Evolutionary conservation across 2,329 filamentous ascomycete genomes (phyloP).

Genomic region (Amylocarpus encephaloides): DNA sequence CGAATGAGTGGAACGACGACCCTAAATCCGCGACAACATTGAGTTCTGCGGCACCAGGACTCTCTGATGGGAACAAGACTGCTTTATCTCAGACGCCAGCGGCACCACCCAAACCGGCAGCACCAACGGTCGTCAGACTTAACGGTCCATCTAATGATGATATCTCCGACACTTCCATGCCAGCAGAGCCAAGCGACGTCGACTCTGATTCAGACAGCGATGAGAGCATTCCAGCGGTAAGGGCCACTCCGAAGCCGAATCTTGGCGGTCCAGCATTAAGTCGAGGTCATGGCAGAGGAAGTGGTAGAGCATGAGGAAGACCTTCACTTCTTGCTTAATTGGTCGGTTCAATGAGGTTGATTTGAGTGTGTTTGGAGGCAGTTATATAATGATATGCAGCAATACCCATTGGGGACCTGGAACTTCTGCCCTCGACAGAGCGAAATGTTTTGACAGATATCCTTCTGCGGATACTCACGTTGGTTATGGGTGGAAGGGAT

Average conservation of each 20-base stretch:
- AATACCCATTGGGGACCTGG: no score
- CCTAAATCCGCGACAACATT: not conserved
- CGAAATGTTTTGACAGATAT: no score
- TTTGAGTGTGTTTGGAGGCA: no score
- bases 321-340: not conserved
- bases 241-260: conserved; percentile 1
- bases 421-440: no score
- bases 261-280: not conserved
- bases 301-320: conserved; percentile 5
- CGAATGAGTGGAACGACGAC: conserved; percentile 1
- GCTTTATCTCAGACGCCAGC: not conserved
- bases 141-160: conserved; percentile 11
- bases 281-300: not conserved
- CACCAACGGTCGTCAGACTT: conserved; percentile 26
- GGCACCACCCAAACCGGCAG: not conserved
- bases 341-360: not conserved
- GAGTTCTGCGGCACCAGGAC: not conserved
- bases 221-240: conserved; percentile 18
- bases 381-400: no score
- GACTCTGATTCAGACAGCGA: conserved; percentile 18
- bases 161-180: not conserved
- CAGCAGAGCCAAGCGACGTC: conserved; percentile 4
- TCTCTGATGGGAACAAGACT: not conserved
- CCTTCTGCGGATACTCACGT: no score
- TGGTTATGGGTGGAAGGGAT: no score